Base-by-base conservation (phyloP, 1,139 yeast species). In the Lodderomyces orthopsilosis region DNA sequence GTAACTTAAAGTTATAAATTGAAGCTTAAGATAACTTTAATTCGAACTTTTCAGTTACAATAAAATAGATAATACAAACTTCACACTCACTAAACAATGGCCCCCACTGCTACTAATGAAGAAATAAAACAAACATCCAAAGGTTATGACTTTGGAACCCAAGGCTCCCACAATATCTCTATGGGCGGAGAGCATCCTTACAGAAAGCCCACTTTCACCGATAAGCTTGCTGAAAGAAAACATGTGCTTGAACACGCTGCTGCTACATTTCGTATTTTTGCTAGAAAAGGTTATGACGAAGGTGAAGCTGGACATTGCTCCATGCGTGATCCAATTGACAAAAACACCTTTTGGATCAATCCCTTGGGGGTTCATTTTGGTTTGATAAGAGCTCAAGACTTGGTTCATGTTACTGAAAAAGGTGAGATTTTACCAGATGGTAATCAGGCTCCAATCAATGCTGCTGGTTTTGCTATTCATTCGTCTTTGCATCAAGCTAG, bases 231-330 rank as follows among this genome's bases (percentile, higher is more conserved):
- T 37, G 74, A 83, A 56, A 68, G 91, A 44, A 65, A 72, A 55
- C 82, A 84, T 82, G 66, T 79, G 54, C 66, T 79, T 46, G 79
- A 85, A 57, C 93, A 85, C 55, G 75, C 83, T 80, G 94, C 94
- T 2, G 90, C 81, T 17, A 89, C 89, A 0, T 86, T 85, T 64
- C 73, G 95, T 44, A 77, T 83, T 2, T 84, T 86, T 62, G 88
- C 86, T 6, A 74, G 91, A 51, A 77, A 75, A 50, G 88, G 87
- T 13, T 85, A 67, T 61, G 70, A 81, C n/a, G 87, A 83, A 59
- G 95, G 94, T n/a, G 60, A 78, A 26, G 88, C 94, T 1, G 95
- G 94, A 24, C 94, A 86, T 58, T 84, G 86, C 44, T 83, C 91
- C 3, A 73, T 85, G n/a, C 74, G 90, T 50, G 95, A 86, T 55